Evolutionary conservation across 1,284 basidiomycete species (phyloP), one percentile per base, ranked within the genome.

Genomic region (Cerioporus squamosus): DNA sequence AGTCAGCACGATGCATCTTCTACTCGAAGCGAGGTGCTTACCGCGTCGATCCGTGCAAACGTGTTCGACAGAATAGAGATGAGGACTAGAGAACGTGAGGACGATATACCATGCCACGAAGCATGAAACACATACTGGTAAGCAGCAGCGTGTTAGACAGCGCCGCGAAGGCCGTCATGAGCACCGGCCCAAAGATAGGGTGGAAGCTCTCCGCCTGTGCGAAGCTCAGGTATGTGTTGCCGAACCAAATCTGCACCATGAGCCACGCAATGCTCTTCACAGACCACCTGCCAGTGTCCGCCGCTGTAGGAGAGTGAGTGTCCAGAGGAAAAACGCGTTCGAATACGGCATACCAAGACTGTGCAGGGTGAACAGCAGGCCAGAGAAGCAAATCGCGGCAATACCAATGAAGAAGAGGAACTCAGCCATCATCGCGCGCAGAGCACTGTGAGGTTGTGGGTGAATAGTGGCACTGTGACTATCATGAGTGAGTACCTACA

Each of bases 321-420:
- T 20, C 15, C 10, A 53, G 1, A 26, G 10, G 6, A 10, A 18
- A 24, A 6, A 36, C 17, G 6, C 10, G 8, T 15, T n/a, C 12
- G 23, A 4, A 8, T 2, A 24, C 14, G 5, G 58, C 74, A 59
- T 71, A 79, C 91, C 88, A 5, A 95, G 80, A 1, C 85, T 88
- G 83, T 90, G 92, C 29, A 95, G 77, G 1, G 93, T 93, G 74
- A 95, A 93, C 18, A 93, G 79, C 40, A 96, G 77, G 4, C 94
- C 94, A 17, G 91, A 94, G 75, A 96, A 95, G 69, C 91, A 93
- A n/a, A 88, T 84, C 1, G 81, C 82, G 8, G 92, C 91, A 42
- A 95, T 87, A 15, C 82, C 80, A 68, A 95, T 93, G 77, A 97
- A 96, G 70, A 93, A 87, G 3, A 93, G 73, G 70, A 94, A 95